Conservation (phyloP, 148 eudicot species). For the Simmondsia chinensis region DNA sequence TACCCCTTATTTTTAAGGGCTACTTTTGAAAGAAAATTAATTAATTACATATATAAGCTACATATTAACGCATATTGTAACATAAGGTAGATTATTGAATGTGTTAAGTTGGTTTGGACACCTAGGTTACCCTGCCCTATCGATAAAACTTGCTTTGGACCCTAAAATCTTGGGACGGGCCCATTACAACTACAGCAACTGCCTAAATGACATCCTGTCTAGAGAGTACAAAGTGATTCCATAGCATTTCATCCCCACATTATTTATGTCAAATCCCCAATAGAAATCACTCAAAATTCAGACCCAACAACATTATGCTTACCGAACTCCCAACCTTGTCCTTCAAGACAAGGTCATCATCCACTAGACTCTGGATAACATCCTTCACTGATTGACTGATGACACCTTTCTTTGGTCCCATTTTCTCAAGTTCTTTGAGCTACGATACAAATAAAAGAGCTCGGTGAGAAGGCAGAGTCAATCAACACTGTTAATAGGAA, state of each 20-base stretch:
- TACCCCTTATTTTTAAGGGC: too few relatives aligned
- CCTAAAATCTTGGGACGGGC: too few relatives aligned
- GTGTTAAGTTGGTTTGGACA: too few relatives aligned
- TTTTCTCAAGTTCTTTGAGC: conserved; percentile 99
- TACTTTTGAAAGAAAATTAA: neutral
- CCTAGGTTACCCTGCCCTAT: too few relatives aligned
- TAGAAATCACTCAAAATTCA: conserved; percentile 3
- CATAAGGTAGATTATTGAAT: too few relatives aligned
- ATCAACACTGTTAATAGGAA: too few relatives aligned
- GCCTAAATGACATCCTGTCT: too few relatives aligned
- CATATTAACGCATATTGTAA: too few relatives aligned
- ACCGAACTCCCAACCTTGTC: conserved; percentile 98
- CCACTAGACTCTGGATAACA: conserved; percentile 91
- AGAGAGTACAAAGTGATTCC: neutral
- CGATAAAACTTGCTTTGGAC: too few relatives aligned
- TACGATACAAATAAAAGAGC: conserved; percentile 19
- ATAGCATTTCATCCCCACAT: conserved; percentile 1
- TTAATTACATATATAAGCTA: neutral
- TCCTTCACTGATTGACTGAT: conserved; percentile 95
- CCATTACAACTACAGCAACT: too few relatives aligned
- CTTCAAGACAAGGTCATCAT: conserved; percentile 90
- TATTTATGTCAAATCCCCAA: conserved; percentile 4
- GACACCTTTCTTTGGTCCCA: conserved; percentile 96
- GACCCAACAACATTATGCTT: conserved; percentile 9
- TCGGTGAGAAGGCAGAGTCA: too few relatives aligned